phyloP scores from a whole-genome alignment of 345 rosid species.

The Salix purpurea region DNA sequence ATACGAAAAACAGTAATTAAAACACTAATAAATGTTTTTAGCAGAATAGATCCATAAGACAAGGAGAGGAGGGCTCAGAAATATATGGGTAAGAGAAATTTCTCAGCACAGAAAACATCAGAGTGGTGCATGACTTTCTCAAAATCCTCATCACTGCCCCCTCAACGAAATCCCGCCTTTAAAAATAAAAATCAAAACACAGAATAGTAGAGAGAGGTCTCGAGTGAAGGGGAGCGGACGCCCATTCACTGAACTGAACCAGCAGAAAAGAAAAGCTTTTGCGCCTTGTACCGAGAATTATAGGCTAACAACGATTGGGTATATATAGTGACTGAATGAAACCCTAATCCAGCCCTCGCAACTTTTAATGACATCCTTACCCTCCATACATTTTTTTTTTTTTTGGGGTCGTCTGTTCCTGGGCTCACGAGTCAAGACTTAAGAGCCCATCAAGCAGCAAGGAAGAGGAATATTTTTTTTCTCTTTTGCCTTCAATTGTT shows the following conservation, averaged over 20 bases:
- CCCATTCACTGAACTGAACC: background rate
- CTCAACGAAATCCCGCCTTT: background rate
- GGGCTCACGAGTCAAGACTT: background rate
- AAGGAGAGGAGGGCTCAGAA: slow-evolving; percentile 37
- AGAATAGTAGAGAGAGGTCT: too few relatives aligned
- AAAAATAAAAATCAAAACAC: too few relatives aligned
- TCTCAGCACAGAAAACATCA: slow-evolving; percentile 48
- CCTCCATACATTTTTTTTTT: background rate
- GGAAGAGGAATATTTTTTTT: background rate
- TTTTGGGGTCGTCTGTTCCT: background rate
- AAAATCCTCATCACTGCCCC: slow-evolving; percentile 42
- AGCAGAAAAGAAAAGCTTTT: background rate
- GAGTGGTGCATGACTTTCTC: slow-evolving; percentile 68
- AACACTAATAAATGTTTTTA: background rate
- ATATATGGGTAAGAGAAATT: slow-evolving; percentile 40
- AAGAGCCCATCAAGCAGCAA: background rate
- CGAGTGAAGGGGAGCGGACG: too few relatives aligned
- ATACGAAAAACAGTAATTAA: background rate
- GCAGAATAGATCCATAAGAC: background rate
- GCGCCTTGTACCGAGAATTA: too few relatives aligned
- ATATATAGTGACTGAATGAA: background rate
- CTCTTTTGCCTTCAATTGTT: too few relatives aligned
- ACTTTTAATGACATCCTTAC: background rate
- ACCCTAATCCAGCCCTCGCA: background rate
- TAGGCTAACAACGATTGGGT: too few relatives aligned